Evolutionary conservation across 1,139 yeast genomes (phyloP).

Genomic region (Diutina scorzettiae): DNA sequence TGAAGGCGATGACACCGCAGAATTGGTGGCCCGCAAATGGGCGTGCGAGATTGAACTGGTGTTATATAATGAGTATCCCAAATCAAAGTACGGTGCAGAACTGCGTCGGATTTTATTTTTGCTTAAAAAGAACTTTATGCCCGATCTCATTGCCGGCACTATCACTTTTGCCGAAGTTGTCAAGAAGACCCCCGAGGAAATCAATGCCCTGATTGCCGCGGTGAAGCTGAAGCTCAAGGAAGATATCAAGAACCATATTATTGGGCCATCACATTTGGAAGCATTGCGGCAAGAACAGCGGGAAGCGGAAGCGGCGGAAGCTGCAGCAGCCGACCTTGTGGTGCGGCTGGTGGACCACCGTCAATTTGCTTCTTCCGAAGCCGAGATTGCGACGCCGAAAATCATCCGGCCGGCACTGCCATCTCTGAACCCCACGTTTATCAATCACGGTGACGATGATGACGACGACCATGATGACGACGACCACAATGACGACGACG

Average conservation of each 20-base stretch:
- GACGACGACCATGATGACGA: not conserved
- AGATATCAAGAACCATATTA: slow-evolving; percentile 2
- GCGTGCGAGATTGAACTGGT: slow-evolving; percentile 3
- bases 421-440: slow-evolving; percentile 1
- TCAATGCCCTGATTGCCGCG: slow-evolving; percentile 22
- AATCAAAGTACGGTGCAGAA: not conserved
- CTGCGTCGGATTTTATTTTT: slow-evolving; percentile 2
- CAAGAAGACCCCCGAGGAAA: slow-evolving; percentile 47
- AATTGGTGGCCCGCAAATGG: not conserved
- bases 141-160: slow-evolving; percentile 28
- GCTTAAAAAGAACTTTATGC: slow-evolving; percentile 12
- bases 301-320: not conserved
- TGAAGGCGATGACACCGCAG: not conserved
- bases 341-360: slow-evolving; percentile 5
- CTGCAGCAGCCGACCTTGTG: not conserved
- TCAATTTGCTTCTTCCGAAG: not conserved
- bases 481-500: slow-evolving; percentile 4
- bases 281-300: slow-evolving; percentile 1
- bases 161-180: slow-evolving; percentile 42
- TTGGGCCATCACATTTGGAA: not conserved
- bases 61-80: not conserved
- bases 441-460: slow-evolving; percentile 9
- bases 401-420: slow-evolving; percentile 5
- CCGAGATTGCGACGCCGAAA: not conserved
- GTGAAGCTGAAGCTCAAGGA: slow-evolving; percentile 5